phyloP scores from a whole-genome alignment of 2,329 filamentous ascomycete genomes.

The Penicillium concentricum region DNA sequence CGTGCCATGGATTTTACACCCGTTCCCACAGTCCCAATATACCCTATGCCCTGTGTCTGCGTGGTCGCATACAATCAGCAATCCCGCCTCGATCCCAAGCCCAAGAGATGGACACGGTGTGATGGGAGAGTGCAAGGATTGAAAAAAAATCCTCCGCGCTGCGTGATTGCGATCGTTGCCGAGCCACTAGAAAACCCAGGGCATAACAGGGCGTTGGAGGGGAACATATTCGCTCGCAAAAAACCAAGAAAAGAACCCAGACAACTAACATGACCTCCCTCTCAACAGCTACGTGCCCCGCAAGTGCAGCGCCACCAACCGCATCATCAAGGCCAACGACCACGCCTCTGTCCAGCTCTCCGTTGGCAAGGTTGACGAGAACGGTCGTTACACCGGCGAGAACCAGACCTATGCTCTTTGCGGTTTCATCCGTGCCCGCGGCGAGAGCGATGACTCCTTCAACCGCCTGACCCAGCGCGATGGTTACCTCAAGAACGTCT shows the following conservation, averaged over 20 bases:
- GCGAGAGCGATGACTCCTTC: slow-evolving; percentile 93
- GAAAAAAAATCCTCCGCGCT: background rate
- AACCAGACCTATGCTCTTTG: slow-evolving; percentile 96
- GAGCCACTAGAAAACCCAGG: slow-evolving; percentile 8
- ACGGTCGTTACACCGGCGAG: slow-evolving; percentile 93
- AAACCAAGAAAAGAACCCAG: slow-evolving; percentile 2
- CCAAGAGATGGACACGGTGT: slow-evolving; percentile 1
- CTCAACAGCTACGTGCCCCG: slow-evolving; percentile 83
- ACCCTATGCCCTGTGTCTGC: slow-evolving; percentile 16
- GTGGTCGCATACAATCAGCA: slow-evolving; percentile 7
- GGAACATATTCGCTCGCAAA: slow-evolving; percentile 3
- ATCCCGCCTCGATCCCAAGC: slow-evolving; percentile 7
- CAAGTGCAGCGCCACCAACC: slow-evolving; percentile 98
- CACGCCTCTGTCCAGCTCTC: slow-evolving; percentile 98
- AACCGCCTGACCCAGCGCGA: slow-evolving; percentile 96
- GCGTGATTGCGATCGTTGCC: slow-evolving; percentile 8
- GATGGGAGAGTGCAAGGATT: background rate
- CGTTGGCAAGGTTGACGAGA: slow-evolving; percentile 98
- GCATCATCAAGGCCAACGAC: slow-evolving; percentile 99
- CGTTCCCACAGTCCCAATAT: slow-evolving; percentile 14
- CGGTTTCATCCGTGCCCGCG: slow-evolving; percentile 96
- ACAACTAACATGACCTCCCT: slow-evolving; percentile 12
- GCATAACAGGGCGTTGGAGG: slow-evolving; percentile 2
- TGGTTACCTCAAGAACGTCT: slow-evolving; percentile 95
- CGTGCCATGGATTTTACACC: slow-evolving; percentile 41